Conservation (phyloP, 306 rosid species). For the Castanospermum australe region DNA sequence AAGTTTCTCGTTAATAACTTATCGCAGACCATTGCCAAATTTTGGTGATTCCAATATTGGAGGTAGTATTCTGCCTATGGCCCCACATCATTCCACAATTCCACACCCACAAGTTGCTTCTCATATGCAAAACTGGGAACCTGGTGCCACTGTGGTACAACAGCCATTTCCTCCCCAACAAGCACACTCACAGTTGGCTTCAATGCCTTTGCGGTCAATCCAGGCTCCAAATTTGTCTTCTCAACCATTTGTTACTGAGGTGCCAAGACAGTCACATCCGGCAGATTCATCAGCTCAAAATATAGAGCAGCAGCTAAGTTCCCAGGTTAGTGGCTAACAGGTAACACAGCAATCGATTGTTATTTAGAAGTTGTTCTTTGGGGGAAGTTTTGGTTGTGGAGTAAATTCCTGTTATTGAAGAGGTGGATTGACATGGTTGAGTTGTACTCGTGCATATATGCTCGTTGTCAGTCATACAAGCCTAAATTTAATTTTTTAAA, state of each 20-base stretch:
- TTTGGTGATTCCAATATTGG: slow-evolving; percentile 48
- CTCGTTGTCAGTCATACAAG: not conserved
- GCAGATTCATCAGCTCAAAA: slow-evolving; percentile 42
- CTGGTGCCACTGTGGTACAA: slow-evolving; percentile 41
- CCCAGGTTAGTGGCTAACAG: slow-evolving; percentile 57
- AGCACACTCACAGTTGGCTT: slow-evolving; percentile 44
- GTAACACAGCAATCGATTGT: slow-evolving; percentile 29
- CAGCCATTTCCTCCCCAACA: slow-evolving; percentile 55
- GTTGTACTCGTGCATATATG: not conserved
- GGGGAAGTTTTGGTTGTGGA: slow-evolving; percentile 19
- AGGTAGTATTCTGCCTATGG: slow-evolving; percentile 48
- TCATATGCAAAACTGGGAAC: slow-evolving; percentile 59
- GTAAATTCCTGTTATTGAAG: slow-evolving; percentile 11
- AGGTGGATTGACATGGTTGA: slow-evolving; percentile 14
- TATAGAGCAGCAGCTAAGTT: slow-evolving; percentile 56
- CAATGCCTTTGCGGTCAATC: slow-evolving; percentile 44
- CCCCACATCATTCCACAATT: slow-evolving; percentile 53
- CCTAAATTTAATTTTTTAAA: not conserved
- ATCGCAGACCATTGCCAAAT: slow-evolving; percentile 56
- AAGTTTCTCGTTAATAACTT: slow-evolving; percentile 19
- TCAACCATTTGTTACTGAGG: slow-evolving; percentile 44
- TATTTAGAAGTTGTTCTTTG: slow-evolving; percentile 16
- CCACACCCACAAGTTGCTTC: slow-evolving; percentile 52
- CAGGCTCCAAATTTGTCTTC: slow-evolving; percentile 48
- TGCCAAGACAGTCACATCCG: slow-evolving; percentile 52